phyloP scores from a whole-genome alignment of 2,329 filamentous ascomycete genomes.

The Claviceps sp. region DNA sequence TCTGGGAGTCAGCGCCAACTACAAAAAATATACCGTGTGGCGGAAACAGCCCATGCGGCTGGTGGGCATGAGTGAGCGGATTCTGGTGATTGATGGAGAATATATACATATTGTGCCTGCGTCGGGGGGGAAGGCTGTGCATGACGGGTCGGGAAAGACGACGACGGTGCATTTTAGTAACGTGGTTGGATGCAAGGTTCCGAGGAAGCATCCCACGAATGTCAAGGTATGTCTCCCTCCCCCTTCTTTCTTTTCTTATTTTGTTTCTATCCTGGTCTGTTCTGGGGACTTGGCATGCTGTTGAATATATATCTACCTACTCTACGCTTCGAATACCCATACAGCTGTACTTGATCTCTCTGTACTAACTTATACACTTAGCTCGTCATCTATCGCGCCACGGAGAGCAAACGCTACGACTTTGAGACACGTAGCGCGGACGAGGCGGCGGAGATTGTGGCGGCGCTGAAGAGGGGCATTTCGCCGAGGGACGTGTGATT shows the following conservation, averaged over 20 bases:
- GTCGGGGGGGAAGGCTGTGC: conserved; percentile 49
- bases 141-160: conserved; percentile 53
- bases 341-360: too few relatives aligned
- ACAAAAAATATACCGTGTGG: conserved; percentile 68
- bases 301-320: too few relatives aligned
- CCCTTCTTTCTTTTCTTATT: neutral
- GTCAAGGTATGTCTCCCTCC: conserved; percentile 46
- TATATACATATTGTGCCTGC: conserved; percentile 76
- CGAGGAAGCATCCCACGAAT: conserved; percentile 64
- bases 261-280: neutral
- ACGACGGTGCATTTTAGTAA: conserved; percentile 74
- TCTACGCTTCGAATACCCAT: too few relatives aligned
- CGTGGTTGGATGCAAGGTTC: conserved; percentile 71
- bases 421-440: conserved; percentile 63
- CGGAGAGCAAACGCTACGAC: conserved; percentile 70
- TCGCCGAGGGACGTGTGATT: conserved; percentile 39
- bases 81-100: conserved; percentile 70
- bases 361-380: conserved; percentile 15
- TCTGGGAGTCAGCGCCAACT: conserved; percentile 41
- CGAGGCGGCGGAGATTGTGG: conserved; percentile 67
- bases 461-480: conserved; percentile 64
- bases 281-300: too few relatives aligned
- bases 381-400: conserved; percentile 60
- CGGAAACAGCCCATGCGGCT: conserved; percentile 75
- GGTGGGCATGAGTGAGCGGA: conserved; percentile 59